phyloP scores from a whole-genome alignment of 2,329 filamentous ascomycete species.

The Atkinsonella hypoxylon region DNA sequence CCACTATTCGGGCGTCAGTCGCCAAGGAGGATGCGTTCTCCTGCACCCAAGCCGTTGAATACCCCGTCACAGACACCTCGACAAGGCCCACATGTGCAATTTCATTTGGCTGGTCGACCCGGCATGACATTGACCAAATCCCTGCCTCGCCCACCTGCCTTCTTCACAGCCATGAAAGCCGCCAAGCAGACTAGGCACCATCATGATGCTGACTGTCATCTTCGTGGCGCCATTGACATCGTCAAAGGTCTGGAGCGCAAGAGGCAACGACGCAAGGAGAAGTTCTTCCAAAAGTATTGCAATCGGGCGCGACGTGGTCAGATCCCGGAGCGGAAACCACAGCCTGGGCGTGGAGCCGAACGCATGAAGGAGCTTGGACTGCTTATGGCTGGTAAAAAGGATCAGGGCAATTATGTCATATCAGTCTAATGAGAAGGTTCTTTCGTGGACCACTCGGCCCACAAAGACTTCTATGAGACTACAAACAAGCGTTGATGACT shows the following conservation, averaged over 20 bases:
- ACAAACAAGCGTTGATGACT: too few relatives aligned
- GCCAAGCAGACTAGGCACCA: slow-evolving; percentile 23
- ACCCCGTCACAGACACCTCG: slow-evolving; percentile 29
- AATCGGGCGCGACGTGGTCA: slow-evolving; percentile 65
- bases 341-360: slow-evolving; percentile 79
- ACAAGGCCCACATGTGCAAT: slow-evolving; percentile 24
- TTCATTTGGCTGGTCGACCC: slow-evolving; percentile 41
- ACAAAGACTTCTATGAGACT: too few relatives aligned
- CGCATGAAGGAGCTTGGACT: slow-evolving; percentile 76
- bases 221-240: slow-evolving; percentile 92
- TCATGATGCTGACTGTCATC: slow-evolving; percentile 43
- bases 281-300: slow-evolving; percentile 81
- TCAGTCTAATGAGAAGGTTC: slow-evolving; percentile 41
- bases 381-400: slow-evolving; percentile 70
- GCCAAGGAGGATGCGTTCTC: slow-evolving; percentile 59
- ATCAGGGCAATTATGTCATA: slow-evolving; percentile 64
- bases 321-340: slow-evolving; percentile 50
- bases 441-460: neutral
- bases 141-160: slow-evolving; percentile 64
- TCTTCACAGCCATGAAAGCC: slow-evolving; percentile 46
- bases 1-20: slow-evolving; percentile 52
- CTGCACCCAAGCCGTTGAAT: slow-evolving; percentile 40
- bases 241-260: slow-evolving; percentile 94
- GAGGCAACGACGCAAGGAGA: slow-evolving; percentile 83
- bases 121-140: slow-evolving; percentile 72